Evolutionary conservation across 108 stramenopile genomes (phyloP).

Genomic region (Cyclotella choctawhatcheeana): DNA sequence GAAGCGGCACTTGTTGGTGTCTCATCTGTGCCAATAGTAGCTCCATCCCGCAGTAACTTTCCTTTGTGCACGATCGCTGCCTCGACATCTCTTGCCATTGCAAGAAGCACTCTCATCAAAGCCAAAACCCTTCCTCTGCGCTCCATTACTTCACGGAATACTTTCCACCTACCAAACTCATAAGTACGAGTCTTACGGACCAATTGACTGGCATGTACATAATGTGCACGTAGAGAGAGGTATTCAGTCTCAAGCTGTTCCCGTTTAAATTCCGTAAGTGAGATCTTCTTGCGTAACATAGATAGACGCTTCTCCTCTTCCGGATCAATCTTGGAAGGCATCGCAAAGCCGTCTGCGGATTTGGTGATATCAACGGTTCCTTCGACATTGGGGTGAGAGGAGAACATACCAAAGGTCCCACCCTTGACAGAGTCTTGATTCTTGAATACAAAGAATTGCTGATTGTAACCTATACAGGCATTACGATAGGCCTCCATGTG

Average conservation of each 20-base stretch:
- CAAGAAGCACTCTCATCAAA: constrained; percentile 69
- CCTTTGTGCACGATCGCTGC: constrained; percentile 58
- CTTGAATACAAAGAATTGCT: constrained; percentile 71
- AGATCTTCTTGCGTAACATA: constrained; percentile 73
- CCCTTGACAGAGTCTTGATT: constrained; percentile 58
- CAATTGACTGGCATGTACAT: constrained; percentile 67
- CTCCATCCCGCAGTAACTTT: constrained; percentile 8
- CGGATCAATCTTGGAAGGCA: constrained; percentile 90
- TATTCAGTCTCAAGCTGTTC: constrained; percentile 83
- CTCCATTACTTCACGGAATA: constrained; percentile 59
- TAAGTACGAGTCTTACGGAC: constrained; percentile 53
- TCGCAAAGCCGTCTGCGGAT: constrained; percentile 27
- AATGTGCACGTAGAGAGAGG: constrained; percentile 80
- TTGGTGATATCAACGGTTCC: neutral
- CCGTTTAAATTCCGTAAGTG: constrained; percentile 72
- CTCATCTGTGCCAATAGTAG: constrained; percentile 7
- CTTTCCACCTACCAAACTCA: constrained; percentile 55
- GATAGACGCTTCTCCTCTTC: constrained; percentile 87
- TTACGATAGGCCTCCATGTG: constrained; percentile 84
- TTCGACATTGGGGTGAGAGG: constrained; percentile 28
- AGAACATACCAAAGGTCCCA: constrained; percentile 55
- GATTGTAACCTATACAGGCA: constrained; percentile 73
- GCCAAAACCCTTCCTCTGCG: constrained; percentile 62
- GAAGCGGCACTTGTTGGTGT: constrained; percentile 3
- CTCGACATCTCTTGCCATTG: constrained; percentile 73